Evolutionary conservation across 352 stramenopile genomes (phyloP).

Genomic region (Phytophthora citricola): DNA sequence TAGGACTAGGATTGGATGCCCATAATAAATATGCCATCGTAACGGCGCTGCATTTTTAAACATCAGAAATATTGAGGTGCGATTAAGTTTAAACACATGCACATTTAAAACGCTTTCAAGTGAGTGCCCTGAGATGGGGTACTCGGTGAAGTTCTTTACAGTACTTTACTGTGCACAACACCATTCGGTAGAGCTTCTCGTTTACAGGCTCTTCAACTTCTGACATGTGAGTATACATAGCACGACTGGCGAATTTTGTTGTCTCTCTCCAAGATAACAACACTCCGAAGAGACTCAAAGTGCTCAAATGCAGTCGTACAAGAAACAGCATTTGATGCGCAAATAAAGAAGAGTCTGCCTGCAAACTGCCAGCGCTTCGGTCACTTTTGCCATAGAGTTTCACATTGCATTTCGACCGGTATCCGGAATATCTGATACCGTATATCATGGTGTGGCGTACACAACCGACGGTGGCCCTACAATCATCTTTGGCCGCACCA

Average conservation of each 20-base stretch:
- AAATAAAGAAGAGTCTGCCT: no score
- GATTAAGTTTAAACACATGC: no score
- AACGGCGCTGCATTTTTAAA: slow-evolving; percentile 24
- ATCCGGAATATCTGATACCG: slow-evolving; percentile 5
- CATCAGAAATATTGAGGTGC: background rate
- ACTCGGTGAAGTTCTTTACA: no score
- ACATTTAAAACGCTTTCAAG: no score
- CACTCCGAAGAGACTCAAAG: no score
- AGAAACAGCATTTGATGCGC: background rate
- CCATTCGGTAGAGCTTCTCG: no score
- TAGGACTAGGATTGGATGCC: slow-evolving; percentile 3
- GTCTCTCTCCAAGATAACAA: background rate
- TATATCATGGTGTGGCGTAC: slow-evolving; percentile 12
- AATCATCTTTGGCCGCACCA: slow-evolving; percentile 22
- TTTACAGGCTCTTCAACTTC: background rate
- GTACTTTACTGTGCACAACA: no score
- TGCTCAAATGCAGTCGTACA: background rate
- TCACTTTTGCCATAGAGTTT: no score
- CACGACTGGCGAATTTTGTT: slow-evolving; percentile 19
- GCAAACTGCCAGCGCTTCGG: no score
- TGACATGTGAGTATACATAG: background rate
- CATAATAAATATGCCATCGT: slow-evolving; percentile 25
- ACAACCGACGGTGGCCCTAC: slow-evolving; percentile 23
- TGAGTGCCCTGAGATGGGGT: no score
- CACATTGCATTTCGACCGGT: background rate